Conservation (phyloP, 768 basidiomycete genomes). For the Boletus barrowsii region DNA sequence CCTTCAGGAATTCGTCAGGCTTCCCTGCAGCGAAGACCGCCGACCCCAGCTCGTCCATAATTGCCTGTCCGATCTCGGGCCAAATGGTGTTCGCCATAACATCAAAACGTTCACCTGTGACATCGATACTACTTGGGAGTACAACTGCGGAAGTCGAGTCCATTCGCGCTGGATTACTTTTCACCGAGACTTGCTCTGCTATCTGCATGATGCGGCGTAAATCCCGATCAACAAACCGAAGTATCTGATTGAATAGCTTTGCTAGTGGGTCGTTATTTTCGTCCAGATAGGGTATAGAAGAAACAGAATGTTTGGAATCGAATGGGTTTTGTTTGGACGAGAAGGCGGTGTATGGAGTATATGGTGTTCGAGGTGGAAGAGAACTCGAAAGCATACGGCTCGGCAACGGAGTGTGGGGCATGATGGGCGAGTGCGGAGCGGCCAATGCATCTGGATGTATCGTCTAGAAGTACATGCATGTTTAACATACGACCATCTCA, state of each 20-base stretch:
- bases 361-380: slow-evolving; percentile 51
- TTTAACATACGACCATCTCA: slow-evolving; percentile 1
- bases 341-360: slow-evolving; percentile 50
- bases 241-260: slow-evolving; percentile 73
- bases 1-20: slow-evolving; percentile 87
- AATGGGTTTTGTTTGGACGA: slow-evolving; percentile 40
- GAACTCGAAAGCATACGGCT: slow-evolving; percentile 25
- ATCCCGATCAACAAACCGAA: slow-evolving; percentile 78
- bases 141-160: slow-evolving; percentile 5
- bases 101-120: slow-evolving; percentile 53
- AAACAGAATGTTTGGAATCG: slow-evolving; percentile 27
- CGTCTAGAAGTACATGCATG: slow-evolving; percentile 45
- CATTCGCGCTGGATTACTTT: slow-evolving; percentile 34
- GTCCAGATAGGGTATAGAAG: slow-evolving; percentile 56
- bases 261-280: slow-evolving; percentile 67
- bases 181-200: slow-evolving; percentile 64
- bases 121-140: slow-evolving; percentile 1
- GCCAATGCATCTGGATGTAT: slow-evolving; percentile 69
- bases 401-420: slow-evolving; percentile 71
- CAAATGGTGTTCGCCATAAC: slow-evolving; percentile 88
- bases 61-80: slow-evolving; percentile 75
- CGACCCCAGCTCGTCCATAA: slow-evolving; percentile 82
- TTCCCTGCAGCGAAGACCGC: slow-evolving; percentile 89
- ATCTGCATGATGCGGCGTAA: slow-evolving; percentile 71
- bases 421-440: slow-evolving; percentile 68